These are phyloP conservation scores for Fraxinus nigra DNA, from an alignment of 305 asterid genomes.

Conservation along the genomic window DNA sequence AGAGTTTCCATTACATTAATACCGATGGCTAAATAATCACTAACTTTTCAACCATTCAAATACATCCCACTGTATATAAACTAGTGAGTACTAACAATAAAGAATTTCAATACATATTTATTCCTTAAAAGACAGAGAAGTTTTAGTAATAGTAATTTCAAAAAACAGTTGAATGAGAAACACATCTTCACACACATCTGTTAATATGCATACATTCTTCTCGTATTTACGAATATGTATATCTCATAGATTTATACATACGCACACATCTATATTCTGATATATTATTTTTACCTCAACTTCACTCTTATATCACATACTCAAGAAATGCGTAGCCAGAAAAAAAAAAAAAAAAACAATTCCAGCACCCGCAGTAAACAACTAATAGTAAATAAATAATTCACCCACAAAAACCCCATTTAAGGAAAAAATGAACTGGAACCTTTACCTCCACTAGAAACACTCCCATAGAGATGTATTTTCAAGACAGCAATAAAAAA, in stretches of 20 bases:
- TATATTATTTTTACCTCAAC: neutral
- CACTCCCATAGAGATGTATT: conserved; percentile 20
- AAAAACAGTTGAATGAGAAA: neutral
- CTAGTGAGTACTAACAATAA: neutral
- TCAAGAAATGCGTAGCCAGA: neutral
- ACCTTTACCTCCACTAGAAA: conserved; percentile 23
- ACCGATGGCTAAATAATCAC: neutral
- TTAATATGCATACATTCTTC: neutral
- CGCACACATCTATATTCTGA: conserved; percentile 6
- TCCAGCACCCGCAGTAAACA: neutral
- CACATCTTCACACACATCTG: neutral
- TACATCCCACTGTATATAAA: neutral
- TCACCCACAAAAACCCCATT: neutral
- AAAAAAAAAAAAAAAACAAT: neutral
- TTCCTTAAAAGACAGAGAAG: neutral
- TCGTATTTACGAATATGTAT: neutral
- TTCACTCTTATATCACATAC: neutral
- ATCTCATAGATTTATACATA: neutral
- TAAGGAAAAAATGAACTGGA: neutral
- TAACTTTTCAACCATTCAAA: neutral
- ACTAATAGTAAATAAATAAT: neutral
- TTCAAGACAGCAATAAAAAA: conserved; percentile 14
- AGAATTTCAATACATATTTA: neutral
- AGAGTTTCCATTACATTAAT: neutral
- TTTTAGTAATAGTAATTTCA: neutral